Evolutionary conservation across 306 rosid species (phyloP).

Genomic region (Ormosia emarginata): DNA sequence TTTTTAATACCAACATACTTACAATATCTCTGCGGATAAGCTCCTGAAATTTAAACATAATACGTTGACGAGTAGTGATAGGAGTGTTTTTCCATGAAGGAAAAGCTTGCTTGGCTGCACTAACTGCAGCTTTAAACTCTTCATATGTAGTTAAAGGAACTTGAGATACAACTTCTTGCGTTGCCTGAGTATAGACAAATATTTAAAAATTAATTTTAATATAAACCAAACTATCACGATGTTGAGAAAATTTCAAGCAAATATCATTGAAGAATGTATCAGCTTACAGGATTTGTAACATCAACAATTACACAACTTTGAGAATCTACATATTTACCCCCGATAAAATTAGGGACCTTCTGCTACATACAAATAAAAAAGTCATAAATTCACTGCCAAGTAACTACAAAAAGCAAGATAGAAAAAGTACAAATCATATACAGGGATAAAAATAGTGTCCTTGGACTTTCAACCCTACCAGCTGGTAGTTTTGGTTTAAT

Average conservation of each 20-base stretch:
- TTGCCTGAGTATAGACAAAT: constrained; percentile 50
- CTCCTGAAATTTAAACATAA: constrained; percentile 73
- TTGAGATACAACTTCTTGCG: constrained; percentile 80
- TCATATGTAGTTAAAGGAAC: constrained; percentile 62
- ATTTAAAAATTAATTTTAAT: constrained; percentile 13
- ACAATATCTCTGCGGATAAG: constrained; percentile 73
- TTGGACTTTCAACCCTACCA: constrained; percentile 41
- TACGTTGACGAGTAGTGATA: constrained; percentile 52
- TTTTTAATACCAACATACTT: constrained; percentile 19
- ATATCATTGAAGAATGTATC: background rate
- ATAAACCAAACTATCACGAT: background rate
- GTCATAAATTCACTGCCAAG: constrained; percentile 14
- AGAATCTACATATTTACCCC: constrained; percentile 58
- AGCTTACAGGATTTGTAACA: constrained; percentile 68
- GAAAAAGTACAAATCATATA: background rate
- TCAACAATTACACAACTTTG: constrained; percentile 45
- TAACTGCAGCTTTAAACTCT: constrained; percentile 73
- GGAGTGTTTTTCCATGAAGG: constrained; percentile 67
- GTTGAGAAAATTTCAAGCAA: background rate
- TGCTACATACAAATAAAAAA: constrained; percentile 41
- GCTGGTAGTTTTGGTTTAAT: constrained; percentile 39
- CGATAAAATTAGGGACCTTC: constrained; percentile 73
- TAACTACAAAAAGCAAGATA: constrained; percentile 2
- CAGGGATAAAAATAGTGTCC: background rate
- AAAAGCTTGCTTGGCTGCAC: constrained; percentile 75